Evolutionary conservation across 352 stramenopile species (phyloP), one percentile per base, ranked within the genome.

Genomic region (Pythium rishiriense): DNA sequence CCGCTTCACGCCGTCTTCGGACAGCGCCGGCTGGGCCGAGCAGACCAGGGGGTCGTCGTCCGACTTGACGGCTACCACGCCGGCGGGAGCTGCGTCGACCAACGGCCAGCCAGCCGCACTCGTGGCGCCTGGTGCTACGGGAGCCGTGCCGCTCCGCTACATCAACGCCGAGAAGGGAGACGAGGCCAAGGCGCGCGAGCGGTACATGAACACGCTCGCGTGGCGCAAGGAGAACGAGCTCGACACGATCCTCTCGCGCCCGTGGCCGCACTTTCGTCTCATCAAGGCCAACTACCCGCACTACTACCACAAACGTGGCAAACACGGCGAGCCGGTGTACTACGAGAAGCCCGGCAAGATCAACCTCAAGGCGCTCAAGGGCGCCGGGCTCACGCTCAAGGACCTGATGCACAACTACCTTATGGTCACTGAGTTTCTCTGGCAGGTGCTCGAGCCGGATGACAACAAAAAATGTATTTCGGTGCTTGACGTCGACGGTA

Each of bases 211-310:
- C 29, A 95, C 82, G 59, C 76, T 85, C 6, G 68, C 82, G 73
- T 97, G 90, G 90, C 76, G 90, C 22, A 73, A 82, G 24, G 83
- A 90, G 17, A 76, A 97, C 67, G 76, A 85, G 15, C 67, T 97
- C n/a, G 86, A 95, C 70, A 61, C 24, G 8, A 93, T 97, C 41
- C 79, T 97, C 35, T 68, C 71, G 19, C 58, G 75, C 15, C 79
- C 86, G 33, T 88, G 67, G 48, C 83, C 79, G 46, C 70, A 89
- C 51, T 96, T 95, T 54, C 76, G 86, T 53, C 83, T 79, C 29
- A 97, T 97, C 73, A 97, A 97, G 68, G 70, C 86, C 24, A 95
- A 97, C 71, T 97, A 97, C 72, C 88, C 90, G 45, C 88, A 96
- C 52, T 97, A 89, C 66, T 96, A 94, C 73, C 83, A 94, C 78